Evolutionary conservation across 2,329 filamentous ascomycete genomes (phyloP).

Genomic region (Trematosphaeria pertusa): DNA sequence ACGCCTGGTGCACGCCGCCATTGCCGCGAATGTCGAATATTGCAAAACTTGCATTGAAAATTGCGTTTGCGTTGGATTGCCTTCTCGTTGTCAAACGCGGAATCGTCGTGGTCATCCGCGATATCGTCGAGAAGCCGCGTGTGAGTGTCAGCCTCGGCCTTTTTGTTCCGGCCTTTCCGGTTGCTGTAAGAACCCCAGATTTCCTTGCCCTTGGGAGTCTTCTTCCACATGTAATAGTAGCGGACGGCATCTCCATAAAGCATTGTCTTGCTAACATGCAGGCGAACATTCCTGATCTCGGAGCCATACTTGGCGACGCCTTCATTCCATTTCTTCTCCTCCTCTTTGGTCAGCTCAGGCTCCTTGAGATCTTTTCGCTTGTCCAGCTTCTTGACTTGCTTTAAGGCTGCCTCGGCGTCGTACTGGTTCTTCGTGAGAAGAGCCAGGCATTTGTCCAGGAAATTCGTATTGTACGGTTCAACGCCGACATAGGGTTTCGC

Average conservation of each 20-base stretch:
- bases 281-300: conserved; percentile 81
- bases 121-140: conserved; percentile 89
- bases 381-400: conserved; percentile 71
- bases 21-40: conserved; percentile 78
- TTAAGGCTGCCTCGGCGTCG: conserved; percentile 72
- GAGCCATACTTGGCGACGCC: conserved; percentile 89
- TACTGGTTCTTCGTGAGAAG: conserved; percentile 76
- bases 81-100: conserved; percentile 91
- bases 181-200: conserved; percentile 91
- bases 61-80: conserved; percentile 77
- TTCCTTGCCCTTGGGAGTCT: conserved; percentile 81
- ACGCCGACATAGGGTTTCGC: conserved; percentile 70
- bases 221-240: conserved; percentile 99
- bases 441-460: conserved; percentile 82
- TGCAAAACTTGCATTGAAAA: conserved; percentile 95
- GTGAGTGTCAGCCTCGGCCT: conserved; percentile 59
- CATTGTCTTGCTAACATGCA: conserved; percentile 80
- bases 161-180: conserved; percentile 89
- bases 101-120: conserved; percentile 91
- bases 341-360: conserved; percentile 77
- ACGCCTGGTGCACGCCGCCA: conserved; percentile 90
- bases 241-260: conserved; percentile 82
- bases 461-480: conserved; percentile 79
- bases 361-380: conserved; percentile 79
- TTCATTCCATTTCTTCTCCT: conserved; percentile 91